Conservation (phyloP, 495 filamentous ascomycete species). For the Aspergillus sclerotioniger region DNA sequence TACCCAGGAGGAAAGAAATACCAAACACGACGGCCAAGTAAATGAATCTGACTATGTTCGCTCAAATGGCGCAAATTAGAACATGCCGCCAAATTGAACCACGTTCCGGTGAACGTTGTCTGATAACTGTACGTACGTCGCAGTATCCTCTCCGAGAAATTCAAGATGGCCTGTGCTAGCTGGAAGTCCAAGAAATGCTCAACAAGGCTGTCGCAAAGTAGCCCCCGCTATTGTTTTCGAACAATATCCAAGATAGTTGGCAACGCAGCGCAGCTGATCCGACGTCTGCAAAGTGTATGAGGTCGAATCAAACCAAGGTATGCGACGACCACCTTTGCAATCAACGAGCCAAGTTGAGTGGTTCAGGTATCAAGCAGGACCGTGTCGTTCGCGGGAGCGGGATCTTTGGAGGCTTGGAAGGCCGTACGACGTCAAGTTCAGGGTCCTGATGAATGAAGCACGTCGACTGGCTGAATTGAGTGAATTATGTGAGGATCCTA, state of each 20-base stretch:
- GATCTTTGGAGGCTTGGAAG: background rate
- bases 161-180: background rate
- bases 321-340: background rate
- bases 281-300: background rate
- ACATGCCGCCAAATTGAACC: background rate
- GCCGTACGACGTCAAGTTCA: background rate
- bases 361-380: background rate
- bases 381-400: conserved; percentile 1
- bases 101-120: background rate
- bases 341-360: background rate
- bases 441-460: background rate
- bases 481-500: background rate
- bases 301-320: background rate
- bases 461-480: background rate
- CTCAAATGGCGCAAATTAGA: background rate
- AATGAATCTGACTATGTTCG: background rate
- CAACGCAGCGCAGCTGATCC: background rate
- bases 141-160: background rate
- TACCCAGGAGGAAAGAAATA: background rate
- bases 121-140: background rate
- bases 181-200: background rate
- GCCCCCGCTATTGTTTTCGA: background rate
- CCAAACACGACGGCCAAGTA: background rate
- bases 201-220: background rate
- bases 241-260: background rate